These are phyloP conservation scores for Hylodesmum podocarpum DNA, from an alignment of 306 rosid species.

Conservation along the genomic window DNA sequence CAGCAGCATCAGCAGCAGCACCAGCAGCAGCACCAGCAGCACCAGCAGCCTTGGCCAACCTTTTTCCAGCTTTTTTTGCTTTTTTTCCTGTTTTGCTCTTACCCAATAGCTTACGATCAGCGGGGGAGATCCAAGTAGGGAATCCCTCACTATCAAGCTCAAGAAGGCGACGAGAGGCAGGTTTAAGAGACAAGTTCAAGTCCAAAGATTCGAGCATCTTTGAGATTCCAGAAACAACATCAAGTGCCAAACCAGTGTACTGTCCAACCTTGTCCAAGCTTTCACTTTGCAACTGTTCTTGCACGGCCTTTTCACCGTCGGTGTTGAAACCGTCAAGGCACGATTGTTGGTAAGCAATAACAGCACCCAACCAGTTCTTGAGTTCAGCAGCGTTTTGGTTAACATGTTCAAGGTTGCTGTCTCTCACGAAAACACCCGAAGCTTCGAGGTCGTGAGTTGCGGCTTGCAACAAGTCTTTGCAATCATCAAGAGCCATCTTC, in stretches of 20 bases:
- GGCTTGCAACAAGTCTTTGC: constrained; percentile 53
- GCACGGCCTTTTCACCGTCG: constrained; percentile 18
- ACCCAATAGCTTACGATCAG: constrained; percentile 53
- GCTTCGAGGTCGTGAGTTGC: constrained; percentile 43
- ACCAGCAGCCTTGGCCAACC: too few relatives aligned
- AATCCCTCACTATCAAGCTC: constrained; percentile 31
- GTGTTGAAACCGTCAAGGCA: constrained; percentile 51
- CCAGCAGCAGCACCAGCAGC: too few relatives aligned
- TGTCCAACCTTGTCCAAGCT: constrained; percentile 28
- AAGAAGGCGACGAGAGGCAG: constrained; percentile 47
- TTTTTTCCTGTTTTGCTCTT: too few relatives aligned
- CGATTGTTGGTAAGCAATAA: constrained; percentile 48
- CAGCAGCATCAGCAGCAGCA: too few relatives aligned
- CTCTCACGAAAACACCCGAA: neutral
- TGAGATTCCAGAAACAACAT: constrained; percentile 42
- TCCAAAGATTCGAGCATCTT: constrained; percentile 24
- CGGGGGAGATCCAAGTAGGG: constrained; percentile 52
- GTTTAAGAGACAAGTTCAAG: constrained; percentile 35
- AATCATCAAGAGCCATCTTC: constrained; percentile 54
- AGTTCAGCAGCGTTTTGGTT: constrained; percentile 34
- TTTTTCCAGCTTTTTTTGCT: too few relatives aligned
- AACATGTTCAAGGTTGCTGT: constrained; percentile 7
- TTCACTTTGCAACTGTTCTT: neutral
- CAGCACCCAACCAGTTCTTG: constrained; percentile 59
- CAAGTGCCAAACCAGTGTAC: constrained; percentile 57